Percentiles rank a stretch among this genome's conserved stretches.
Conservation (phyloP, 169 alveolate species). For the Plasmodium falciparum region DNA sequence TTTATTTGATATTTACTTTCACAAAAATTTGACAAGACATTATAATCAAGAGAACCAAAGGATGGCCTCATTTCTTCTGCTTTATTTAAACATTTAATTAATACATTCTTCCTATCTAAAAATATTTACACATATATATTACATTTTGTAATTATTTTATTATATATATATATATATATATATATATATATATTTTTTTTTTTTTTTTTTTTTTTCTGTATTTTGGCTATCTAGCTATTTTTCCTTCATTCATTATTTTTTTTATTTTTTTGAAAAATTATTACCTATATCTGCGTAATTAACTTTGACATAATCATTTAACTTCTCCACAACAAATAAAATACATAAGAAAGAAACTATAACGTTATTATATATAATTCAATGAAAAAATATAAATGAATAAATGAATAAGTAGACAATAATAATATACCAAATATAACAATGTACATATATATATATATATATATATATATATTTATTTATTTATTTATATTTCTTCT, state of each 20-base stretch:
- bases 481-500: slow-evolving; percentile 6
- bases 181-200: no score
- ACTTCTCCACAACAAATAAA: slow-evolving; percentile 61
- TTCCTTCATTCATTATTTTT: no score
- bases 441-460: neutral
- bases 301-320: slow-evolving; percentile 44
- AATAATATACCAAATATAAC: neutral
- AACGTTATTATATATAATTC: neutral
- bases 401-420: neutral
- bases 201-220: no score
- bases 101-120: slow-evolving; percentile 55
- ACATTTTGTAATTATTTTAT: neutral
- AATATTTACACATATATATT: neutral
- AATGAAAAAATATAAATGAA: neutral
- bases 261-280: no score
- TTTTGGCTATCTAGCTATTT: no score
- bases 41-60: slow-evolving; percentile 43
- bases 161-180: no score
- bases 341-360: slow-evolving; percentile 67
- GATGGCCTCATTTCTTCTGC: slow-evolving; percentile 46
- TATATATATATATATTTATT: neutral
- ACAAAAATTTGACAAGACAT: slow-evolving; percentile 52
- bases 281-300: slow-evolving; percentile 60
- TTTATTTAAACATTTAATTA: slow-evolving; percentile 44
- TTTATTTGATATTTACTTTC: slow-evolving; percentile 29